Conservation (phyloP, 495 filamentous ascomycete species). For the Aspergillus bertholletiae region DNA sequence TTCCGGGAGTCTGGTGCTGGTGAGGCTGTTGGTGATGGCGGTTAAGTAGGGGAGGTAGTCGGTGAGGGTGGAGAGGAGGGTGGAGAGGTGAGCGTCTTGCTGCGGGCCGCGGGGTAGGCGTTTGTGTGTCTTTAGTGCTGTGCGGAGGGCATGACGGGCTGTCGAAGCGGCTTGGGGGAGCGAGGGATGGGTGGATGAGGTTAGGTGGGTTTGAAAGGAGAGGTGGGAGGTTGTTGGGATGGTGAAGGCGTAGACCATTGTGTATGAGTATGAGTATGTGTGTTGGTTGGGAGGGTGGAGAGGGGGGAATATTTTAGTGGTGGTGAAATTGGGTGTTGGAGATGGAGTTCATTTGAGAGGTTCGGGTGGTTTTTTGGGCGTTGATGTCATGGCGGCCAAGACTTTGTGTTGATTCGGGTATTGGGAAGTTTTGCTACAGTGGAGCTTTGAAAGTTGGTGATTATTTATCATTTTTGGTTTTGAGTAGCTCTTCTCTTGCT, state of each 20-base stretch:
- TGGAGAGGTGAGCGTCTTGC: slow-evolving; percentile 63
- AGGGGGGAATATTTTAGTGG: not conserved
- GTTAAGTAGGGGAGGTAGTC: slow-evolving; percentile 79
- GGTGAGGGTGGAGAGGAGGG: slow-evolving; percentile 62
- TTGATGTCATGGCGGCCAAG: slow-evolving; percentile 21
- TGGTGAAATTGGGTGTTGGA: not conserved
- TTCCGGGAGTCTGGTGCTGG: slow-evolving; percentile 30
- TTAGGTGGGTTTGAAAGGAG: slow-evolving; percentile 69
- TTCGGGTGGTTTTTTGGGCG: not conserved
- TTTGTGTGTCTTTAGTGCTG: slow-evolving; percentile 78
- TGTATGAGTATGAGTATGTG: too few species aligned
- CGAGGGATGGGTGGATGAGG: slow-evolving; percentile 73
- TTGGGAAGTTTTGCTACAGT: too few species aligned
- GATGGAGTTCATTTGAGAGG: not conserved
- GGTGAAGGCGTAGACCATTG: slow-evolving; percentile 81
- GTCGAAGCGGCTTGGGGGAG: slow-evolving; percentile 74
- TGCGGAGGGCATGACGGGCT: slow-evolving; percentile 70
- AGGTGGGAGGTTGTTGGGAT: slow-evolving; percentile 83
- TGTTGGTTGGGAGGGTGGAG: too few species aligned
- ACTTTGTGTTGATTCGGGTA: too few species aligned
- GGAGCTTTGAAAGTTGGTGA: too few species aligned
- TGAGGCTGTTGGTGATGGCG: slow-evolving; percentile 67
- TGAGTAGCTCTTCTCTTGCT: not conserved
- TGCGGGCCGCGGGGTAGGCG: slow-evolving; percentile 58
- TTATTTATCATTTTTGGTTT: not conserved